Percentiles rank a stretch among this genome's conserved stretches.
phyloP scores from a whole-genome alignment of 345 rosid species.

The Fremontodendron californicum region DNA sequence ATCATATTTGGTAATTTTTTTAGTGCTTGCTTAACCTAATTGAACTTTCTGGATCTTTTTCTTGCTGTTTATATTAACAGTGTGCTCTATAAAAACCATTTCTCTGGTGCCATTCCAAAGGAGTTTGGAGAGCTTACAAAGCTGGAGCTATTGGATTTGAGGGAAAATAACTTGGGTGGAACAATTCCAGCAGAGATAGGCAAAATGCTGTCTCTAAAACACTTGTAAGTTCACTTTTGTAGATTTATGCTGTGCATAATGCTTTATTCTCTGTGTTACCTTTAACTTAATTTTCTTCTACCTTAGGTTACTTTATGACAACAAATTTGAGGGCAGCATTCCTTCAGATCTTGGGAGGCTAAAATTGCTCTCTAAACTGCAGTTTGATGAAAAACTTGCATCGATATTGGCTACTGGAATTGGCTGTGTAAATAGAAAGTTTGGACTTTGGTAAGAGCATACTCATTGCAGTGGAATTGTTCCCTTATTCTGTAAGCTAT shows the following conservation, averaged over 20 bases:
- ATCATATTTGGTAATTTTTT: neutral
- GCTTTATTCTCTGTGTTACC: neutral
- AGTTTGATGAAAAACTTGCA: slow-evolving; percentile 43
- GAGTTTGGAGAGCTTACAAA: slow-evolving; percentile 55
- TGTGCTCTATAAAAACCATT: slow-evolving; percentile 35
- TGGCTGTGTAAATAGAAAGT: slow-evolving; percentile 49
- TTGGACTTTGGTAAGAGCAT: slow-evolving; percentile 57
- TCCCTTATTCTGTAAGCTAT: neutral
- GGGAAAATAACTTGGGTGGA: slow-evolving; percentile 67
- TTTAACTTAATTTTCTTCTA: slow-evolving; percentile 12
- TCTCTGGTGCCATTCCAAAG: slow-evolving; percentile 63
- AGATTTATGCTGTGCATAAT: neutral
- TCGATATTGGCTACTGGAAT: slow-evolving; percentile 25
- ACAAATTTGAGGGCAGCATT: slow-evolving; percentile 57
- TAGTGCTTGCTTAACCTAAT: neutral
- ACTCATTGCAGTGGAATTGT: neutral
- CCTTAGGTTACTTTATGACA: slow-evolving; percentile 65
- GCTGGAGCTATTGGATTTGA: slow-evolving; percentile 63
- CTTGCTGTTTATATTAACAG: slow-evolving; percentile 7
- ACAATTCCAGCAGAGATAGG: slow-evolving; percentile 56
- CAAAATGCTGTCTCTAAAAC: slow-evolving; percentile 41
- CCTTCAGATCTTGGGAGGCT: slow-evolving; percentile 48
- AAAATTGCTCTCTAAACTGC: slow-evolving; percentile 50
- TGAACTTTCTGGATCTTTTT: neutral
- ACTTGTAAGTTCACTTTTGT: slow-evolving; percentile 52